Conservation (phyloP, 345 rosid species). For the Euphorbia lathyris region DNA sequence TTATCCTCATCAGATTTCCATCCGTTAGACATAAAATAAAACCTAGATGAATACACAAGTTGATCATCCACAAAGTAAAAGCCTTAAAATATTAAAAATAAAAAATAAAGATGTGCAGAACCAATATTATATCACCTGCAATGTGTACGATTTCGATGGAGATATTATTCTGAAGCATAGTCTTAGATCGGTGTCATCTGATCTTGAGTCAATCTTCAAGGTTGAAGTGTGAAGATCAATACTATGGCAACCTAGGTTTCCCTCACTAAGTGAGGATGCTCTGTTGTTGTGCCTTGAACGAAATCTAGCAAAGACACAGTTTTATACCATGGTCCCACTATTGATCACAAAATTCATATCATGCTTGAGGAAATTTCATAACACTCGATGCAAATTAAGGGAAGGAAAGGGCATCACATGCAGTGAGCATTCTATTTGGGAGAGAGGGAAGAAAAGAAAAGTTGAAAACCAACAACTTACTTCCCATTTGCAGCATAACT, state of each 20-base stretch:
- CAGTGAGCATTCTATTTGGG: not conserved
- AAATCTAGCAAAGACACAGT: slow-evolving; percentile 65
- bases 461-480: slow-evolving; percentile 35
- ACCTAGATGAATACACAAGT: not conserved
- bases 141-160: slow-evolving; percentile 64
- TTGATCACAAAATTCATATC: too few relatives aligned
- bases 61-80: not conserved
- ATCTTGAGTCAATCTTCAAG: slow-evolving; percentile 75
- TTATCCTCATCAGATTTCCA: not conserved
- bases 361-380: too few relatives aligned
- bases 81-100: not conserved
- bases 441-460: not conserved
- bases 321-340: not conserved
- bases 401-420: not conserved
- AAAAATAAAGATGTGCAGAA: not conserved
- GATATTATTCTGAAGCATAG: slow-evolving; percentile 88
- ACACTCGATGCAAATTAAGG: too few relatives aligned
- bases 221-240: slow-evolving; percentile 69
- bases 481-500: slow-evolving; percentile 51
- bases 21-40: not conserved
- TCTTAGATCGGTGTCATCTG: slow-evolving; percentile 68
- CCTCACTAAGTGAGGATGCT: slow-evolving; percentile 55
- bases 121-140: slow-evolving; percentile 59
- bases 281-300: slow-evolving; percentile 60
- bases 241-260: slow-evolving; percentile 44